Conservation (phyloP, 768 basidiomycete species). For the Leucosporidium creatinivorum region DNA sequence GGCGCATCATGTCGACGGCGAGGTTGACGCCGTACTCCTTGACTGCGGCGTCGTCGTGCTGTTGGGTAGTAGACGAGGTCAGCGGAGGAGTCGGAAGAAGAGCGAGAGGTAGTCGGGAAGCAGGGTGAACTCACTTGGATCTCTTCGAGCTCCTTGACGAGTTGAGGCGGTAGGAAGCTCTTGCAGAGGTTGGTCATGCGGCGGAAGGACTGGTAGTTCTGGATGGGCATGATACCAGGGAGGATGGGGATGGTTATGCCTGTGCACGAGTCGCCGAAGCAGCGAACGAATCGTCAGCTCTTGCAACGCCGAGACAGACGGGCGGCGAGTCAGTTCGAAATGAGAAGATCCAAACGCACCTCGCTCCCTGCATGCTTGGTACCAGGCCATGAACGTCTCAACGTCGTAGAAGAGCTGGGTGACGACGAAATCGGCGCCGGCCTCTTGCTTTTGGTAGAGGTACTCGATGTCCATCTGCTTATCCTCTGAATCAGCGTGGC, state of each 20-base stretch:
- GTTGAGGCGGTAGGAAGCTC: constrained; percentile 59
- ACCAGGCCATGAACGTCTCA: constrained; percentile 76
- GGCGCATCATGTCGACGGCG: constrained; percentile 70
- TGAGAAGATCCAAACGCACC: constrained; percentile 47
- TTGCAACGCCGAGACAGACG: not conserved
- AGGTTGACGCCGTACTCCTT: constrained; percentile 90
- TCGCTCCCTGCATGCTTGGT: constrained; percentile 58
- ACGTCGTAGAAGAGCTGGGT: constrained; percentile 97
- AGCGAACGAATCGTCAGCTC: constrained; percentile 15
- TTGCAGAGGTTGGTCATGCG: constrained; percentile 85
- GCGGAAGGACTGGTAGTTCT: constrained; percentile 87
- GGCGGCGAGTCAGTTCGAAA: not conserved
- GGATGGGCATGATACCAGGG: constrained; percentile 96
- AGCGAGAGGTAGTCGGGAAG: not conserved
- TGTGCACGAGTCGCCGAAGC: constrained; percentile 38
- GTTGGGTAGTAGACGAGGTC: constrained; percentile 1
- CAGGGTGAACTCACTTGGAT: constrained; percentile 56
- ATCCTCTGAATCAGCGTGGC: constrained; percentile 66
- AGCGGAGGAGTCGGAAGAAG: not conserved
- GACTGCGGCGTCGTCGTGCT: constrained; percentile 89
- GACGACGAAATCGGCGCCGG: constrained; percentile 90
- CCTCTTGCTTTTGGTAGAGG: constrained; percentile 80
- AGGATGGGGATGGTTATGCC: constrained; percentile 86
- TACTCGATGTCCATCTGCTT: constrained; percentile 47
- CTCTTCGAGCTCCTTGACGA: constrained; percentile 60